Percentiles rank a stretch among this genome's conserved stretches.
Evolutionary conservation across 108 stramenopile genomes (phyloP).

Genomic region (Tribonema minus): DNA sequence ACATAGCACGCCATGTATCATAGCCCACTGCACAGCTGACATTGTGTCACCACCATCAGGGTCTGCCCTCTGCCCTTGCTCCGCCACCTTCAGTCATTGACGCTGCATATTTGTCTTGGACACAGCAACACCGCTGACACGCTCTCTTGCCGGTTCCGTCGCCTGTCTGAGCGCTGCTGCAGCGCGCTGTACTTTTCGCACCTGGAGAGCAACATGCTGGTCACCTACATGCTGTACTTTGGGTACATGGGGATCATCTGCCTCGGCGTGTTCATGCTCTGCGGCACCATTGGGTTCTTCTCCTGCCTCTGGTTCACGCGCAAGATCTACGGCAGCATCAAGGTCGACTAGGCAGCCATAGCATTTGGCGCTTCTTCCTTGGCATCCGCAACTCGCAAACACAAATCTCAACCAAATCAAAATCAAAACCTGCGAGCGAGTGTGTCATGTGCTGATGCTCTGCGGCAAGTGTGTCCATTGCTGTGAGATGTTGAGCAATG

Average conservation of each 20-base stretch:
- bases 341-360: conserved; percentile 60
- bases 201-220: conserved; percentile 74
- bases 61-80: too few species aligned
- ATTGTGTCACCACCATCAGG: too few species aligned
- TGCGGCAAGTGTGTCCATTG: too few species aligned
- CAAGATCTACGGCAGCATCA: conserved; percentile 87
- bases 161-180: too few species aligned
- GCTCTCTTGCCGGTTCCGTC: too few species aligned
- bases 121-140: too few species aligned
- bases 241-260: conserved; percentile 92
- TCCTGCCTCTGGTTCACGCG: conserved; percentile 88
- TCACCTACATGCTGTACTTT: conserved; percentile 94
- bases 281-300: conserved; percentile 85
- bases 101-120: too few species aligned
- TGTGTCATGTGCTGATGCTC: too few species aligned
- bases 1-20: too few species aligned
- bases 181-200: conserved; percentile 87
- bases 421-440: background rate
- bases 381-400: background rate
- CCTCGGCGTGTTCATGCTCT: conserved; percentile 82
- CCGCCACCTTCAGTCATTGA: too few species aligned
- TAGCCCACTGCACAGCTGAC: too few species aligned
- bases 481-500: too few species aligned
- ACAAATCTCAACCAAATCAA: background rate
- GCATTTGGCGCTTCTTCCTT: background rate